Evolutionary conservation across 495 filamentous ascomycete genomes (phyloP).

Genomic region (Pseudomonodictys pantanalensis): DNA sequence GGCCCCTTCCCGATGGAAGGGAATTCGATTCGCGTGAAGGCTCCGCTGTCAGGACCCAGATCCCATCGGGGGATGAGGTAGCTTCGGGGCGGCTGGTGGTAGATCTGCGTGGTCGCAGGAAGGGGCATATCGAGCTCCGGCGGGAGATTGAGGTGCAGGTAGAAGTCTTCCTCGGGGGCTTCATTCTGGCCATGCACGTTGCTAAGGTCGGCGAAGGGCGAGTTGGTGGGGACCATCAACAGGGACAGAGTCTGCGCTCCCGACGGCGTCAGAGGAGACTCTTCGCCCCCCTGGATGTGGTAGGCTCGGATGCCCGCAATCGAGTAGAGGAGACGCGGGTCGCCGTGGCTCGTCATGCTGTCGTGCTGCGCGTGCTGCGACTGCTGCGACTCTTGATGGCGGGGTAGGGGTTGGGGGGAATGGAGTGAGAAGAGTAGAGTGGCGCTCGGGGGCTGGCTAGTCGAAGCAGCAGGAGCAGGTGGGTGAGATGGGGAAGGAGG

Average conservation of each 20-base stretch:
- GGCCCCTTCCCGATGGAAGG: conserved; percentile 63
- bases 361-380: background rate
- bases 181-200: conserved; percentile 54
- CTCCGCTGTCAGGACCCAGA: conserved; percentile 76
- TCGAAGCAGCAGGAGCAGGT: background rate
- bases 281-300: conserved; percentile 83
- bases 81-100: conserved; percentile 81
- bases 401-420: background rate
- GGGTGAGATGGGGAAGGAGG: background rate
- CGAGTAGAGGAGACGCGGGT: conserved; percentile 79
- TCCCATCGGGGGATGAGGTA: conserved; percentile 95
- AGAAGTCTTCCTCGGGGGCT: conserved; percentile 83
- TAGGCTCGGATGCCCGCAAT: conserved; percentile 81
- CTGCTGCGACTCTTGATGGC: background rate
- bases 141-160: conserved; percentile 86
- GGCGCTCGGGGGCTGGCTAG: background rate
- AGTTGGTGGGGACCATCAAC: conserved; percentile 87
- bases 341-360: conserved; percentile 51
- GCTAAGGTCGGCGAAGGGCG: conserved; percentile 62
- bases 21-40: conserved; percentile 89
- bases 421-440: background rate
- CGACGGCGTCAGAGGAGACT: conserved; percentile 75
- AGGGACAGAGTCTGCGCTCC: conserved; percentile 86
- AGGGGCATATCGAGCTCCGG: conserved; percentile 90
- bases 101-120: conserved; percentile 91